phyloP scores from a whole-genome alignment of 129 eudicot genomes.

The Centrapalus pauciflorus region DNA sequence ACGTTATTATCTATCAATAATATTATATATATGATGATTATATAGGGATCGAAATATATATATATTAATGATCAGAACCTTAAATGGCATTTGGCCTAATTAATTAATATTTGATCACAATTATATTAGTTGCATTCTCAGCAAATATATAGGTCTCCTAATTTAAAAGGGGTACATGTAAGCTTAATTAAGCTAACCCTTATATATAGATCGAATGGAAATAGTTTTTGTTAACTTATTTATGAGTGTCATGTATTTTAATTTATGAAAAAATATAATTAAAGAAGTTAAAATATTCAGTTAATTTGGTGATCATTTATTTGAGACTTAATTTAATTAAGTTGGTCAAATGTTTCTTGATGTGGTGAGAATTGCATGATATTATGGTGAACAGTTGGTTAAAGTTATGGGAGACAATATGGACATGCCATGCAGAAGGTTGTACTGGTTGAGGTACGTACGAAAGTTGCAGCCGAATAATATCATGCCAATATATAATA shows the following conservation, averaged over 20 bases:
- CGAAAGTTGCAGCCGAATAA: constrained; percentile 8
- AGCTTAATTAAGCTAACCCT: not conserved
- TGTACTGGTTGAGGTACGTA: constrained; percentile 19
- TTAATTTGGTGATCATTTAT: not conserved
- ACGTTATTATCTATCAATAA: not conserved
- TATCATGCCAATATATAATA: not conserved
- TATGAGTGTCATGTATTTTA: not conserved
- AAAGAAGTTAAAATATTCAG: too few relatives aligned
- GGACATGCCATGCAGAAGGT: constrained; percentile 19
- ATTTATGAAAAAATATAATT: too few relatives aligned
- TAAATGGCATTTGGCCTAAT: not conserved
- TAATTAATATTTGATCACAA: too few relatives aligned
- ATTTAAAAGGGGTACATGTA: not conserved
- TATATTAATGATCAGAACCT: too few relatives aligned
- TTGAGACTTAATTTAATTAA: not conserved
- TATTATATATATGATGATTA: not conserved
- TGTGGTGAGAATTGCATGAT: constrained; percentile 20
- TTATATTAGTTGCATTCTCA: not conserved
- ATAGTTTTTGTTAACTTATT: not conserved
- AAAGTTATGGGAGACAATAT: constrained; percentile 6
- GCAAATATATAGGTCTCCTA: not conserved
- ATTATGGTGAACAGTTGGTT: not conserved
- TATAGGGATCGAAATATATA: too few relatives aligned
- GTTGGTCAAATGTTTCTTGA: constrained; percentile 16
- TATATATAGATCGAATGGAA: not conserved